Evolutionary conservation across 2,329 filamentous ascomycete species (phyloP).

Genomic region (Verticillium alfalfae): DNA sequence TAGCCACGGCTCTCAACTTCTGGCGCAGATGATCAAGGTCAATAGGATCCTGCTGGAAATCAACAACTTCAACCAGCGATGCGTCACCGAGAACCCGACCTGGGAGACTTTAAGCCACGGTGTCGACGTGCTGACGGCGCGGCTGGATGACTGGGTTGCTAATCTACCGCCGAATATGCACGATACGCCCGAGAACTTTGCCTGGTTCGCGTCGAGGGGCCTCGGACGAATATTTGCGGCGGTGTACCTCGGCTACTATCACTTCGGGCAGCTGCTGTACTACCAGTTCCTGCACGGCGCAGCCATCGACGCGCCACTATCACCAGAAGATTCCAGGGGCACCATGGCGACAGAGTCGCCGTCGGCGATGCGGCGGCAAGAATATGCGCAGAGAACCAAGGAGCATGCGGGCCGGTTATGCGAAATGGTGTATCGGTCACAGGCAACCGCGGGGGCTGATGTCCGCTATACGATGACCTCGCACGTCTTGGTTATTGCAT

Average conservation of each 20-base stretch:
- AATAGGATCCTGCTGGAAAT: slow-evolving; percentile 29
- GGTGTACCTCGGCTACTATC: slow-evolving; percentile 39
- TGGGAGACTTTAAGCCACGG: slow-evolving; percentile 20
- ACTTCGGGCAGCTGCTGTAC: slow-evolving; percentile 39
- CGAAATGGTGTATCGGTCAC: slow-evolving; percentile 32
- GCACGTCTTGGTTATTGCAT: slow-evolving; percentile 39
- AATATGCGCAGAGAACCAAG: slow-evolving; percentile 32
- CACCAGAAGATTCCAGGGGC: background rate
- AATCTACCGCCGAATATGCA: slow-evolving; percentile 26
- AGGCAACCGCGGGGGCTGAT: slow-evolving; percentile 27
- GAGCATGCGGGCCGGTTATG: slow-evolving; percentile 29
- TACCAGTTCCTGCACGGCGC: slow-evolving; percentile 34
- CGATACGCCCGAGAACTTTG: slow-evolving; percentile 31
- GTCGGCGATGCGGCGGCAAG: slow-evolving; percentile 15
- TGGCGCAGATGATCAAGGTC: slow-evolving; percentile 21
- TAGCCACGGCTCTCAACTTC: slow-evolving; percentile 15
- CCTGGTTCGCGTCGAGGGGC: slow-evolving; percentile 24
- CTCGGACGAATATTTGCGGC: slow-evolving; percentile 36
- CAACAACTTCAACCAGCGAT: slow-evolving; percentile 29
- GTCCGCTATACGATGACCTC: slow-evolving; percentile 37
- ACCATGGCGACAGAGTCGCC: background rate
- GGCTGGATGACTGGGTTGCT: slow-evolving; percentile 27
- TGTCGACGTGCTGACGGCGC: slow-evolving; percentile 20
- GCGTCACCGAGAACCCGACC: slow-evolving; percentile 17
- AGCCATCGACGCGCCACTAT: slow-evolving; percentile 7